phyloP scores from a whole-genome alignment of 345 rosid genomes.

The Firmiana major region DNA sequence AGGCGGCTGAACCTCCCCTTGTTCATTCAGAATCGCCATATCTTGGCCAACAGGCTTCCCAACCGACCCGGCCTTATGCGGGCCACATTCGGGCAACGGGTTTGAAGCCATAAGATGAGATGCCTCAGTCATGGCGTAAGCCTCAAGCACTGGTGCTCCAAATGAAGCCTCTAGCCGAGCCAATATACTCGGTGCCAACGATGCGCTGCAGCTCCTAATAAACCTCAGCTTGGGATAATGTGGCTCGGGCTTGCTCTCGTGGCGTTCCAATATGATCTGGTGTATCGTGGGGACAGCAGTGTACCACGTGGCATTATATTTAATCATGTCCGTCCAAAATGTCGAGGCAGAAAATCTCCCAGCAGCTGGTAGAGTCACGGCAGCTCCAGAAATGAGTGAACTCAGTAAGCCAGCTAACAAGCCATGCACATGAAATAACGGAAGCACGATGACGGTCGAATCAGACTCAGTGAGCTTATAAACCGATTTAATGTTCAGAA shows the following conservation, averaged over 20 bases:
- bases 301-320: constrained; percentile 61
- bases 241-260: constrained; percentile 51
- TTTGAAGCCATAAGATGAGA: constrained; percentile 64
- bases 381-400: constrained; percentile 53
- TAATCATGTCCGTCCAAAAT: constrained; percentile 62
- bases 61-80: constrained; percentile 63
- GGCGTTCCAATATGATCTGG: constrained; percentile 65
- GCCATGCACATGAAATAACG: constrained; percentile 71
- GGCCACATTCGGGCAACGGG: constrained; percentile 57
- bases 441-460: constrained; percentile 63
- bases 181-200: constrained; percentile 58
- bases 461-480: constrained; percentile 51
- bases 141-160: constrained; percentile 70
- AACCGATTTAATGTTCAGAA: constrained; percentile 52
- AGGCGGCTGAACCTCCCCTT: constrained; percentile 38
- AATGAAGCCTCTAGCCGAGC: constrained; percentile 54
- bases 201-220: constrained; percentile 73
- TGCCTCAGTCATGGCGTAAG: constrained; percentile 81
- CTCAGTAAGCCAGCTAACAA: constrained; percentile 55
- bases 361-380: constrained; percentile 54
- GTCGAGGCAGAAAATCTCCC: constrained; percentile 70
- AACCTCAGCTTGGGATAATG: constrained; percentile 51
- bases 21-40: constrained; percentile 48
- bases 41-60: constrained; percentile 66
- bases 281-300: constrained; percentile 75